Conservation (phyloP, 1,284 basidiomycete species). For the Ganoderma leucocontextum region DNA sequence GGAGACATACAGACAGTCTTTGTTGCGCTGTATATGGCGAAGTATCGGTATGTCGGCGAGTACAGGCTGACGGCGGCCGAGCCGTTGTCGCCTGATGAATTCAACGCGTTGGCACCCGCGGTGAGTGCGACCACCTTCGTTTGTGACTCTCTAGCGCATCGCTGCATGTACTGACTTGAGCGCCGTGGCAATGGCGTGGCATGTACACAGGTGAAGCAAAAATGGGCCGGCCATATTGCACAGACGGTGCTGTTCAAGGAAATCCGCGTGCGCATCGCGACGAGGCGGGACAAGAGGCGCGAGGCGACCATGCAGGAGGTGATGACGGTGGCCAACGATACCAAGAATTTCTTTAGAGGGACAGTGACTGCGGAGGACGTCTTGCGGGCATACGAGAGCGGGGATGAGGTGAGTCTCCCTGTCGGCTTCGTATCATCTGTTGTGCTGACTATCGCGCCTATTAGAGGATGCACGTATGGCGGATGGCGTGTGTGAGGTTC, state of each 20-base stretch:
- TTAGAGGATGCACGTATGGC: constrained; percentile 5
- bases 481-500: constrained; percentile 8
- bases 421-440: background rate
- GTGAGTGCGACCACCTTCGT: background rate
- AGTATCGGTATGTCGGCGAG: constrained; percentile 6
- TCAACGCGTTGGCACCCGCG: background rate
- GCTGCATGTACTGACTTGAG: background rate
- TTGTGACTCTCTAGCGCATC: background rate
- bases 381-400: constrained; percentile 2
- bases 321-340: background rate
- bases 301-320: constrained; percentile 33
- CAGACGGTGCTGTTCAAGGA: constrained; percentile 13
- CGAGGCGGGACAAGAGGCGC: constrained; percentile 19
- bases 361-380: background rate
- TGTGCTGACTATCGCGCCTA: background rate
- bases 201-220: background rate
- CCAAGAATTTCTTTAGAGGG: background rate
- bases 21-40: background rate
- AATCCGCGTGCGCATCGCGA: constrained; percentile 28
- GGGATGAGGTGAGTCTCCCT: background rate
- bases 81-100: constrained; percentile 5
- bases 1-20: constrained; percentile 12
- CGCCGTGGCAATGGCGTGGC: background rate
- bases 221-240: constrained; percentile 17
- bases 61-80: background rate